Evolutionary conservation across 208 protist species (phyloP).

Genomic region (Trypanosoma rangeli): DNA sequence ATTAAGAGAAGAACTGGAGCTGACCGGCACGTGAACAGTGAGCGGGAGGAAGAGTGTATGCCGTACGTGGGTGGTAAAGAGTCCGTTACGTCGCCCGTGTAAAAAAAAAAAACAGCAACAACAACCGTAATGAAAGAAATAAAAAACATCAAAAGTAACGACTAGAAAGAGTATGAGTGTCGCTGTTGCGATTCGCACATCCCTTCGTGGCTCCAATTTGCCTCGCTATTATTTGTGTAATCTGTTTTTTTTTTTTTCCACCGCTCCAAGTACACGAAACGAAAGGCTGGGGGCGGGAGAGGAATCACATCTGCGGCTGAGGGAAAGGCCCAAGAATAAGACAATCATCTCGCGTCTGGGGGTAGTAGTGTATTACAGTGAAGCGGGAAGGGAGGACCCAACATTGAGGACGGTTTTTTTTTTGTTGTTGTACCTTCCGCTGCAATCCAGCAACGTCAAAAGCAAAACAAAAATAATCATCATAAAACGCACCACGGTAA

Average conservation of each 20-base stretch:
- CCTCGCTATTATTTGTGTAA: not conserved
- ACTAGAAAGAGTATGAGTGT: not conserved
- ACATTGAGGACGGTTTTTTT: not conserved
- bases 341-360: not conserved
- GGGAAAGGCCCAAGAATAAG: not conserved
- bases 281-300: not conserved
- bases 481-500: not conserved
- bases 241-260: not conserved
- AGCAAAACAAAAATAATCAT: not conserved
- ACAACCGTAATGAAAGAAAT: not conserved
- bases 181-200: not conserved
- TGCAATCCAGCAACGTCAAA: not conserved
- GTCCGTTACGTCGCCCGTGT: not conserved
- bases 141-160: not conserved
- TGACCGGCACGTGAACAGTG: not conserved
- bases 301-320: not conserved
- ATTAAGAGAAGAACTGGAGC: conserved; percentile 6
- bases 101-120: not conserved
- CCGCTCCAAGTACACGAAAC: not conserved
- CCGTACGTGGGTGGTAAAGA: not conserved
- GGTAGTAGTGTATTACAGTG: not conserved
- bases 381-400: not conserved
- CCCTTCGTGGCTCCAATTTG: not conserved
- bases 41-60: not conserved
- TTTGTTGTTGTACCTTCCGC: not conserved